Conservation (phyloP, 139 green algal genomes). For the Closterium sp. region DNA sequence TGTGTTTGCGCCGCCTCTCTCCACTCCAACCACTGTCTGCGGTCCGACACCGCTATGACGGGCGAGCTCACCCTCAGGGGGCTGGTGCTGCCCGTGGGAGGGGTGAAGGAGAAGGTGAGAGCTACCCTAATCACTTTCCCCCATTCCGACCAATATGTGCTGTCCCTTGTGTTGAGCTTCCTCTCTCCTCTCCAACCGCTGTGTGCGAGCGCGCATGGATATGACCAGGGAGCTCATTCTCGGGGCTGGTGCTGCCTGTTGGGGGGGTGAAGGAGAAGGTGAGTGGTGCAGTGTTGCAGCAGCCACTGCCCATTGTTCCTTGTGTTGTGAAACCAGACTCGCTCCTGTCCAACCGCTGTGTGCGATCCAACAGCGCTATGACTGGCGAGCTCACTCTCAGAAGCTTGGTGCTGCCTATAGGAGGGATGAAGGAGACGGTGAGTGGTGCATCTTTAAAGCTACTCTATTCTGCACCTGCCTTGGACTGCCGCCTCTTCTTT, state of each 20-base stretch:
- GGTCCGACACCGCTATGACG: background rate
- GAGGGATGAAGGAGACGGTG: background rate
- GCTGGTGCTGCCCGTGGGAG: constrained; percentile 69
- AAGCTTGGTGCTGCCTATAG: constrained; percentile 62
- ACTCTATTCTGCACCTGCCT: too few relatives aligned
- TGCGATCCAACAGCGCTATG: background rate
- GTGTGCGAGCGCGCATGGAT: background rate
- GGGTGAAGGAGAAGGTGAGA: too few relatives aligned
- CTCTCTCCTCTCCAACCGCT: background rate
- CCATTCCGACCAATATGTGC: too few relatives aligned
- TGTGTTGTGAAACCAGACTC: background rate
- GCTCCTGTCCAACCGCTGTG: constrained; percentile 53
- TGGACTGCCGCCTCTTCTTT: background rate
- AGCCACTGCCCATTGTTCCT: too few relatives aligned
- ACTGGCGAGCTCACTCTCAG: constrained; percentile 62
- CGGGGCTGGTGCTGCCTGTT: constrained; percentile 66
- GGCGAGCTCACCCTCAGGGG: constrained; percentile 64
- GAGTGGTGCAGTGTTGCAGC: background rate
- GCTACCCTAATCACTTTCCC: background rate
- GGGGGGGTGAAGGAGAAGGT: constrained; percentile 61
- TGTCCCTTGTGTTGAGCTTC: background rate
- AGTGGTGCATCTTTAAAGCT: too few relatives aligned
- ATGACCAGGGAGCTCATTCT: constrained; percentile 61
- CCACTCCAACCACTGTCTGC: background rate
- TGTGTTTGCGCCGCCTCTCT: background rate